Conservation (phyloP, 192 early-diverging fungal species). For the Borealophlyctis nickersoniae region DNA sequence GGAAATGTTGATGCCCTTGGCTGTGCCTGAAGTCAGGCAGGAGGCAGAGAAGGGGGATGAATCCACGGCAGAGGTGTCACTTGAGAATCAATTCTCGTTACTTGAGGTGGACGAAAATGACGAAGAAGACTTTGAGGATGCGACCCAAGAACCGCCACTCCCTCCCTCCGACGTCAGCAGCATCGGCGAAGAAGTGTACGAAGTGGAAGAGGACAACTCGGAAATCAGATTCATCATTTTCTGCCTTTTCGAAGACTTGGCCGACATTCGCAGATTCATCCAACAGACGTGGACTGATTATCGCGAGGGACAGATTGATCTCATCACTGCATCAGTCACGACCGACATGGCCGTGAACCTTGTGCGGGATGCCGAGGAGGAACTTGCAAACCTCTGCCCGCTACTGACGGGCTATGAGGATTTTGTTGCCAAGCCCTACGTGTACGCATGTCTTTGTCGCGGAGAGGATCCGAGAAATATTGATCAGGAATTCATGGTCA, state of each 20-base stretch:
- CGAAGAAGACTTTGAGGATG: neutral
- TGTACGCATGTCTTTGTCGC: neutral
- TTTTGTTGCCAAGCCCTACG: neutral
- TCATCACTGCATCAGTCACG: conserved; percentile 17
- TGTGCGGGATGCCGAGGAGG: conserved; percentile 10
- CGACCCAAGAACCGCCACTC: too few species aligned
- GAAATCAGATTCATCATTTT: conserved; percentile 5
- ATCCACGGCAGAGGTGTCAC: neutral
- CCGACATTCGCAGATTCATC: conserved; percentile 11
- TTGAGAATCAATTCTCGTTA: conserved; percentile 6
- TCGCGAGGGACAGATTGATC: conserved; percentile 3
- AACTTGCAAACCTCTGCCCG: neutral
- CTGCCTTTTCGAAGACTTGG: conserved; percentile 10
- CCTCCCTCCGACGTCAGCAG: neutral
- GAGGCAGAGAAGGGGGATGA: neutral
- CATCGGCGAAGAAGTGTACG: neutral
- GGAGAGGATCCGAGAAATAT: neutral
- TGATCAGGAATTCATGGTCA: neutral
- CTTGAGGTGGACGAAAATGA: conserved; percentile 5
- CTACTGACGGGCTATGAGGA: neutral
- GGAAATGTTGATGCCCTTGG: neutral
- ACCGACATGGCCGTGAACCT: conserved; percentile 14
- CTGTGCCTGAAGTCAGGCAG: neutral
- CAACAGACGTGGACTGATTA: conserved; percentile 6
- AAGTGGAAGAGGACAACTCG: neutral